Evolutionary conservation across 805 yeast genomes (phyloP), one percentile per base, ranked within the genome.

Genomic region (Pichia nakasei): DNA sequence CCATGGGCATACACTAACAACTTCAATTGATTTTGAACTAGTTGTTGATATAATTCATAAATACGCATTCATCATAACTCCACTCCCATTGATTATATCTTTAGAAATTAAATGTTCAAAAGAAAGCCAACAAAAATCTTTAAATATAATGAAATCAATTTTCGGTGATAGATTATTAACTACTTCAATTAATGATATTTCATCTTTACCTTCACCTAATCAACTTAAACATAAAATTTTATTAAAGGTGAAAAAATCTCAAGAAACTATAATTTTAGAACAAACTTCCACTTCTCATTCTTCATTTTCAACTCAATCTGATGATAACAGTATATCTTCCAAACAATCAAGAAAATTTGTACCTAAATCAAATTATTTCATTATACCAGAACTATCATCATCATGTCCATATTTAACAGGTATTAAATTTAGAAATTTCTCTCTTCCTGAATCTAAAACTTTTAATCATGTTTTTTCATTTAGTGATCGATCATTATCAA

Each of bases 21-120:
- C 81, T 0, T 76, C 91, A 1, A 76, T 91, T 11, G 75, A 78
- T 2, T 72, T 91, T 26, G 59, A 67, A 11, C 80, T 80, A 50
- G 97, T 88, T 3, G 61, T 87, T 3, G 75, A 73, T 33, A 76
- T 87, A 0, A 77, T 94, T 11, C 73, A 81, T 52, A 85, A 86
- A 59, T 86, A 86, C 60, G 95, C 96, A 0, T 93, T 94, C 58
- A 78, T 85, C n/a, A 69, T 88, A 0, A 75, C 96, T 0, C 89
- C 93, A 1, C 82, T 72, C 44, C 99, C 99, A 0, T 67, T 93
- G 34, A 82, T 93, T 9, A 54, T 93, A 15, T 88, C 97, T 3
- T 69, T 93, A 22, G 99, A 93, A 57, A 73, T 87, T 0, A 82
- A 84, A 54, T 93, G 98, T 63, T 75, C 74, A 18, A 54, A 66